A percentile compares a stretch with the other conserved stretches of the same genome.
Evolutionary conservation across 2,329 filamentous ascomycete genomes (phyloP).

Genomic region (Chaetomium strumarium): DNA sequence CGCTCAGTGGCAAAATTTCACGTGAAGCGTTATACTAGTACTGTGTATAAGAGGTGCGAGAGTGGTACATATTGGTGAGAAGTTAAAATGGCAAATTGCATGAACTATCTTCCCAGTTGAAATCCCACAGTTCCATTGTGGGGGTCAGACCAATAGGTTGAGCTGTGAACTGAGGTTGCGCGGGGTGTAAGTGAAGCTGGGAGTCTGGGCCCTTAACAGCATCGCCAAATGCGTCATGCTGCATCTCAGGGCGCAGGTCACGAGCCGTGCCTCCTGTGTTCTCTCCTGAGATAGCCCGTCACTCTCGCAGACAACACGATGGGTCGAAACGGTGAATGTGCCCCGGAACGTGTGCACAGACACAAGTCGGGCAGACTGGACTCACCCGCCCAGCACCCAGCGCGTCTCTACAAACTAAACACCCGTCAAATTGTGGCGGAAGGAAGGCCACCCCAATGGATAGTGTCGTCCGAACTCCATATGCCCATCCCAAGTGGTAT

Average conservation of each 20-base stretch:
- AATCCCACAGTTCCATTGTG: conserved; percentile 5
- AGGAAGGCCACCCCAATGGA: conserved; percentile 10
- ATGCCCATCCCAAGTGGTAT: conserved; percentile 17
- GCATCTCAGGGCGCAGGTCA: conserved; percentile 9
- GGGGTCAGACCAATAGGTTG: conserved; percentile 12
- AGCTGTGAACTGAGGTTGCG: background rate
- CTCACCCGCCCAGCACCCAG: background rate
- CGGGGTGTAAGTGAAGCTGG: conserved; percentile 7
- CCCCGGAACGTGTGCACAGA: background rate
- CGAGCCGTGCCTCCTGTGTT: background rate
- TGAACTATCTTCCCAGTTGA: background rate
- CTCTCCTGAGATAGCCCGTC: background rate
- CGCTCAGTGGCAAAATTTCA: conserved; percentile 1
- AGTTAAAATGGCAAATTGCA: background rate
- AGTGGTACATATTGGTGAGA: conserved; percentile 1
- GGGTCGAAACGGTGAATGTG: background rate
- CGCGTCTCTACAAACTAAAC: conserved; percentile 8
- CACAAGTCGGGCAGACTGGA: background rate
- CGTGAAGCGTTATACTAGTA: too few relatives aligned
- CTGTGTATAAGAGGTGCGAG: background rate
- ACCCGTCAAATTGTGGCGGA: conserved; percentile 2
- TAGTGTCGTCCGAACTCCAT: conserved; percentile 19
- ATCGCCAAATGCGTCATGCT: background rate
- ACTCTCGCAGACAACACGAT: background rate
- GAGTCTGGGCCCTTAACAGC: background rate